A percentile compares a stretch with the other conserved stretches of the same genome.
phyloP scores from a whole-genome alignment of 2,329 filamentous ascomycete genomes.

The Xylariaceae sp. region DNA sequence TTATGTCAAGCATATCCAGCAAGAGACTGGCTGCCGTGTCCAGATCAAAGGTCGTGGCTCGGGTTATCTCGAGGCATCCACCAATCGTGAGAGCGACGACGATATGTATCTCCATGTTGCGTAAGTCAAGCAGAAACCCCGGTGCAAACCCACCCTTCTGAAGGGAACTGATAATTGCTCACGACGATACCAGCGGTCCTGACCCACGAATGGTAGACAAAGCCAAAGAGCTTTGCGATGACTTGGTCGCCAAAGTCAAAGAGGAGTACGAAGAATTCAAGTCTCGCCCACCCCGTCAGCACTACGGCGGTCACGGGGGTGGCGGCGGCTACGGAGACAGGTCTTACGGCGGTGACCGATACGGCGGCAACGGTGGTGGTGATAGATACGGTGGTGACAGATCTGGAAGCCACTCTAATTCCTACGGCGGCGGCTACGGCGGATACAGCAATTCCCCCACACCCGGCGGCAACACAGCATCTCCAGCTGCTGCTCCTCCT shows the following conservation, averaged over 20 bases:
- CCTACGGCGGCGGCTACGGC: constrained; percentile 30
- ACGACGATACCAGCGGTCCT: constrained; percentile 79
- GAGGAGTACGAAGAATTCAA: constrained; percentile 92
- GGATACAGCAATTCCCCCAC: constrained; percentile 39
- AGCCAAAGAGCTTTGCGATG: constrained; percentile 84
- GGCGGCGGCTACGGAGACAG: constrained; percentile 39
- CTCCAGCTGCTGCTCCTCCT: constrained; percentile 40
- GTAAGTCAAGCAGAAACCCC: no score
- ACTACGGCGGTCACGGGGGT: constrained; percentile 48
- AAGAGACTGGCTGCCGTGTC: constrained; percentile 90
- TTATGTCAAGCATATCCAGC: constrained; percentile 97
- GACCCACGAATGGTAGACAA: constrained; percentile 80
- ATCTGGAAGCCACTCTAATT: constrained; percentile 30
- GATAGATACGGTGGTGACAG: constrained; percentile 33
- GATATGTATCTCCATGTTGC: constrained; percentile 96
- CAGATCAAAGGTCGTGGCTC: constrained; percentile 97
- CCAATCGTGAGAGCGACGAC: constrained; percentile 88
- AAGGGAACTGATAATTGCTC: no score
- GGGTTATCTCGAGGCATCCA: constrained; percentile 85
- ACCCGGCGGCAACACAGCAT: constrained; percentile 35
- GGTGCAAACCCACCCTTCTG: no score
- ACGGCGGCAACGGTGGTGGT: constrained; percentile 20
- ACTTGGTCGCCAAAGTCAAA: constrained; percentile 80
- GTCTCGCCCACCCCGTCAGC: constrained; percentile 65
- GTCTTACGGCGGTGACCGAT: constrained; percentile 26